Evolutionary conservation across 306 rosid species (phyloP), one percentile per base, ranked within the genome.

Genomic region (Begonia masoniana): DNA sequence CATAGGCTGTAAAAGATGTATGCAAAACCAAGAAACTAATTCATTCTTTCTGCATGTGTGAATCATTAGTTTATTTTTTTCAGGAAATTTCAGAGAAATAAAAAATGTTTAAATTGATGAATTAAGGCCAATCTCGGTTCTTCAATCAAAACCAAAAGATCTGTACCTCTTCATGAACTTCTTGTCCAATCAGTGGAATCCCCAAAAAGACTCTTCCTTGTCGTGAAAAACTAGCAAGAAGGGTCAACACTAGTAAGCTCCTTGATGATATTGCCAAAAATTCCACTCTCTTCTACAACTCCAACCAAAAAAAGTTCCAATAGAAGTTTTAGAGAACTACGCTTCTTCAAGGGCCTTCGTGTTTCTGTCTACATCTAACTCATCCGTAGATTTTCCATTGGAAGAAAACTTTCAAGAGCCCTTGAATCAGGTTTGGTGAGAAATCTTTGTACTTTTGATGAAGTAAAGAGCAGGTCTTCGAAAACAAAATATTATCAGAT

Each of bases 371-470:
- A 76, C 62, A 55, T 92, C 99, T 15, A 74, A 62, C 67, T 92
- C 99, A 59, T 92, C 99, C 14, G 75, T 80, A 50, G 83, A 60
- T 64, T 92, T 92, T 64, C 96, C 99, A 10, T 93, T 93, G 93
- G 62, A 88, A 86, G 76, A 92, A 86, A 51, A 77, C 62, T 80
- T 87, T 92, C 66, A 86, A 80, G 66, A 86, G 96, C 61, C 93
- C 99, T 84, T 92, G 99, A 66, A 74, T 67, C 52, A 92, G 73
- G 75, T 76, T 81, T 62, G 99, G 95, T 7, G 92, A 68, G 54
- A 92, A 92, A 73, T 92, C 99, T 67, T 77, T 86, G 82, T 92
- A 92, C 76, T 96, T 92, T 76, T 87, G 96, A 68, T 86, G 99
- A 73, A 92, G 99, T 75, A 92, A 70, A 67, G 99, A 92, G 79